These are phyloP conservation scores for Alisma plantagoaquatica DNA, from an alignment of 106 monocot genomes.

Conservation along the genomic window DNA sequence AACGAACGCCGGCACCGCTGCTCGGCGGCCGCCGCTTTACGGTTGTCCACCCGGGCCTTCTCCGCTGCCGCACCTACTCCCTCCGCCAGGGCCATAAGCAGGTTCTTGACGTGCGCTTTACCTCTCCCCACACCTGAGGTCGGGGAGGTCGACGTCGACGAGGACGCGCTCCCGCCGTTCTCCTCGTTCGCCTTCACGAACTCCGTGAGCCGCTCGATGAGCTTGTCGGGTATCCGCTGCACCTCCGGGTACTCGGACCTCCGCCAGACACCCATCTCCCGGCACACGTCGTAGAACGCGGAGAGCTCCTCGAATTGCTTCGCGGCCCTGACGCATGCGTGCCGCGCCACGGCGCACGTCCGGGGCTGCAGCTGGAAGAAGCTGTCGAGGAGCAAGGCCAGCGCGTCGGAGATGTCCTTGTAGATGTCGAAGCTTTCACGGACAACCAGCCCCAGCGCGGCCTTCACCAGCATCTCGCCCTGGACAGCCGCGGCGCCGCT, in stretches of 20 bases:
- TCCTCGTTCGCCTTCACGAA: conserved; percentile 12
- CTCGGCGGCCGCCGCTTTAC: too few species aligned
- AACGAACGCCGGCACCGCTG: too few species aligned
- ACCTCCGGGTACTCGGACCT: conserved; percentile 38
- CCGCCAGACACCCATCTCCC: conserved; percentile 35
- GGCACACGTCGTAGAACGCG: conserved; percentile 21
- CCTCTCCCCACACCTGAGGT: too few species aligned
- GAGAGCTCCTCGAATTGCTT: conserved; percentile 40
- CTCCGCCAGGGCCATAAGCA: too few species aligned
- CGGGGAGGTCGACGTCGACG: not conserved
- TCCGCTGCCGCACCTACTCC: too few species aligned
- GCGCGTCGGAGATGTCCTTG: conserved; percentile 27
- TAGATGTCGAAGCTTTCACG: conserved; percentile 35
- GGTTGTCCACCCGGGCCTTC: too few species aligned
- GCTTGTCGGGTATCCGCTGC: conserved; percentile 28
- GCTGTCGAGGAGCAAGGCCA: conserved; percentile 25
- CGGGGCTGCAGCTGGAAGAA: conserved; percentile 25
- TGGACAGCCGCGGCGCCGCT: conserved; percentile 26
- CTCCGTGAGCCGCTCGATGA: conserved; percentile 28
- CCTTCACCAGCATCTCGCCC: conserved; percentile 20
- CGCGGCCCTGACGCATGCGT: conserved; percentile 10
- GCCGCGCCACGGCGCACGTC: conserved; percentile 5
- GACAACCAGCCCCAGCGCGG: conserved; percentile 19
- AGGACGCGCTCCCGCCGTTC: not conserved
- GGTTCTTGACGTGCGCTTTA: too few species aligned